A percentile compares a stretch with the other conserved stretches of the same genome.
Evolutionary conservation across 2,329 filamentous ascomycete genomes (phyloP).

Genomic region (Pseudocercospora eumusae): DNA sequence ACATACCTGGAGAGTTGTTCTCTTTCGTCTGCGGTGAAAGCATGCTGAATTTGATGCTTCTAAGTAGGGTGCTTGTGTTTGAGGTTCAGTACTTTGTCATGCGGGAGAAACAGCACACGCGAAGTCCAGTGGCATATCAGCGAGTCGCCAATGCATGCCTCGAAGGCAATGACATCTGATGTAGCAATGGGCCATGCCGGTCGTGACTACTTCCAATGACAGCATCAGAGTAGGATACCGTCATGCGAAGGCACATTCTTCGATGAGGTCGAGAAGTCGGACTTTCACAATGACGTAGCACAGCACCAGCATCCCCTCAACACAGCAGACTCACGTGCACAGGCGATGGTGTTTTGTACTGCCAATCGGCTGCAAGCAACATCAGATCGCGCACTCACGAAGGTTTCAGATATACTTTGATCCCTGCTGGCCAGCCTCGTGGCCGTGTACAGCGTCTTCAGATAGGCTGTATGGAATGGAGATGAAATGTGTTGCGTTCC

Average conservation of each 20-base stretch:
- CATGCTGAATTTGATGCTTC: slow-evolving; percentile 3
- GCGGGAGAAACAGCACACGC: not conserved
- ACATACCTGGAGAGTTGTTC: not conserved
- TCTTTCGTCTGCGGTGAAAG: not conserved
- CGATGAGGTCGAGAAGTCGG: too few species aligned
- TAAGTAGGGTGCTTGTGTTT: not conserved
- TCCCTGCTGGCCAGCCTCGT: not conserved
- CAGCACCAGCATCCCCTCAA: not conserved
- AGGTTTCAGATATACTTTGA: slow-evolving; percentile 9
- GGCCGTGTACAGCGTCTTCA: not conserved
- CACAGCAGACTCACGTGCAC: not conserved
- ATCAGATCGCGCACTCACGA: not conserved
- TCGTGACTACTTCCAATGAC: too few species aligned
- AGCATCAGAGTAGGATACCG: too few species aligned
- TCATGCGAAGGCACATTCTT: too few species aligned
- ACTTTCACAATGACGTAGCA: not conserved
- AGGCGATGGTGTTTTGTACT: too few species aligned
- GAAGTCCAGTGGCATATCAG: too few species aligned
- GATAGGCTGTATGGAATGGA: not conserved
- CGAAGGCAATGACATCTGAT: too few species aligned
- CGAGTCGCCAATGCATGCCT: too few species aligned
- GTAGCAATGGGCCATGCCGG: too few species aligned
- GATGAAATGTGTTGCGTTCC: slow-evolving; percentile 7
- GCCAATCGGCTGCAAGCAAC: too few species aligned
- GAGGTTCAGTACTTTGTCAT: not conserved